A percentile compares a stretch with the other conserved stretches of the same genome.
phyloP scores from a whole-genome alignment of 169 alveolate genomes.

The Plasmodium cynomolgi region DNA sequence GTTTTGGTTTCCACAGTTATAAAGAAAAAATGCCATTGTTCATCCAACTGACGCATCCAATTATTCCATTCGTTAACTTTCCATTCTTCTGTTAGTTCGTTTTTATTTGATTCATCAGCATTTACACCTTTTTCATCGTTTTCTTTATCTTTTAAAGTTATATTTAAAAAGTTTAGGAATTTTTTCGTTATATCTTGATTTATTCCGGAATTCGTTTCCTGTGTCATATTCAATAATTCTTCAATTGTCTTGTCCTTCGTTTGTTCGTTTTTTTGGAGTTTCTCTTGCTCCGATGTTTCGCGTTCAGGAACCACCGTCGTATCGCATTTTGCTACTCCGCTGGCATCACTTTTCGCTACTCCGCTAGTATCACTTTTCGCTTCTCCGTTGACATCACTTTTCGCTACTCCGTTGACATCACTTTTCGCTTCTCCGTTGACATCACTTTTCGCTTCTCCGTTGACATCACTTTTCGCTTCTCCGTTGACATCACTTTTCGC shows the following conservation, averaged over 20 bases:
- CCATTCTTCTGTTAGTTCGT: neutral
- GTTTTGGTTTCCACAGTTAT: neutral
- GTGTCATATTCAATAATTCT: neutral
- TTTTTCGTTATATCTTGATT: neutral
- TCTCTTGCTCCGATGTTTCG: neutral
- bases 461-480: neutral
- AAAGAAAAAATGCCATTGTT: neutral
- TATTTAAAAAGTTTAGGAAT: neutral
- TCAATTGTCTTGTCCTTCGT: neutral
- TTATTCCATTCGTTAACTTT: constrained; percentile 11
- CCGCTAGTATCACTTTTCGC: neutral
- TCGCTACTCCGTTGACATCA: neutral
- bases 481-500: neutral
- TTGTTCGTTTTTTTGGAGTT: neutral
- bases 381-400: neutral
- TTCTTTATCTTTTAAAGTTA: neutral
- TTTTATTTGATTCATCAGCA: neutral
- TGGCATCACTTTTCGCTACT: neutral
- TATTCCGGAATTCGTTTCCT: neutral
- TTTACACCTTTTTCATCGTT: neutral
- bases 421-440: neutral
- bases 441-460: neutral
- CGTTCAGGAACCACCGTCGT: neutral
- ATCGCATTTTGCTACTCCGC: neutral
- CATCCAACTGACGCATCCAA: neutral